Evolutionary conservation across 139 green algal genomes (phyloP), one percentile per base, ranked within the genome.

Genomic region (Coelastrella sp.): DNA sequence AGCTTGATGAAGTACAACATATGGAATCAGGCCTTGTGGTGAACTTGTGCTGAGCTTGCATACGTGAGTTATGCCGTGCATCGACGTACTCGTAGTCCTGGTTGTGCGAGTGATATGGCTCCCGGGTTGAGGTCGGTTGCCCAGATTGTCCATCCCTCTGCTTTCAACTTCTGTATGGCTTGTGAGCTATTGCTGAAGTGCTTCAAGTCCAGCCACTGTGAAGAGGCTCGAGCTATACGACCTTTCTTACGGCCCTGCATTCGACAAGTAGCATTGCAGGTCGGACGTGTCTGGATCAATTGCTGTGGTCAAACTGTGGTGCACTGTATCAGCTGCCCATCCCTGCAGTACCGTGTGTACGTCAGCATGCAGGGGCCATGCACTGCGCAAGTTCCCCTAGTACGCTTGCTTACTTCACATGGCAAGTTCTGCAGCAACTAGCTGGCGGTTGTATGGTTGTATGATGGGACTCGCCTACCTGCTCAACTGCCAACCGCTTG

Each of bases 71-170:
- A 37, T 35, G 15, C 40, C 13, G n/a, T 66, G 3, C 13, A 34
- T 27, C 1, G 3, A 53, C 45, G 2, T 51, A 59, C 50, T 51
- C 41, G 7, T 9, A 62, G 38, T 21, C 51, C 68, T 32, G 68
- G 45, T 6, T 53, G 25, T 68, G 40, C 23, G 30, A 87, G 74
- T 40, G 62, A 62, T 25, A 88, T 63, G 8, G 84, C 67, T 21
- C 64, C 86, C 62, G 75, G 79, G 34, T 78, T 81, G 57, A 92
- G 72, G 72, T 92, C 89, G 17, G 89, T 92, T 23, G 89, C 87
- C 89, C 89, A 92, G 9, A 92, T 89, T 11, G 68, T 45, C 81
- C 85, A 87, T 3, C 76, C 81, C 4, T 75, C 87, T 19, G 43
- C 77, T 38, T 45, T 64, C 19, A 92, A 78, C 69, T 86, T 81